phyloP scores from a whole-genome alignment of 2,329 filamentous ascomycete species.

The Pestalotiopsis sp. region DNA sequence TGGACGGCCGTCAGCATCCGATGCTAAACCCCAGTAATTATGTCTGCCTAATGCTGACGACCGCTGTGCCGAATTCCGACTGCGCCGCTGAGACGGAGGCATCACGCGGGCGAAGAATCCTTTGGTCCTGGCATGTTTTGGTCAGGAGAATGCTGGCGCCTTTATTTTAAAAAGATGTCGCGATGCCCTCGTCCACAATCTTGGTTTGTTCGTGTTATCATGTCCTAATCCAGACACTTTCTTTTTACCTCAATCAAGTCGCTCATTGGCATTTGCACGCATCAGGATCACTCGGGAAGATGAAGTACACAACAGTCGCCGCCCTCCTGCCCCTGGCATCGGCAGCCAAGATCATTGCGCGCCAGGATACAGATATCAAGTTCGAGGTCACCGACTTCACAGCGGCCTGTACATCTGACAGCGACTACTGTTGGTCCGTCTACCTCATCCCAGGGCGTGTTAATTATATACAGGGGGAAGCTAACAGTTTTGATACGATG shows the following conservation, averaged over 20 bases:
- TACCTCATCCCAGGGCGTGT: neutral
- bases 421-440: slow-evolving; percentile 3
- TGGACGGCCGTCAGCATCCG: neutral
- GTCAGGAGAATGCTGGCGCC: neutral
- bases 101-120: neutral
- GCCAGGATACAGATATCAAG: neutral
- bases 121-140: neutral
- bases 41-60: neutral
- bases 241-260: neutral
- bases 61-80: neutral
- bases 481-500: neutral
- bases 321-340: slow-evolving; percentile 12
- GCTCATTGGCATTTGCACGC: neutral
- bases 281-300: neutral
- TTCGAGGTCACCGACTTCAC: slow-evolving; percentile 6
- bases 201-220: neutral
- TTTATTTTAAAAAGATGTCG: neutral
- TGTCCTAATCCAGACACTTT: neutral
- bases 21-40: neutral
- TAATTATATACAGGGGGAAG: neutral
- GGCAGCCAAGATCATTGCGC: slow-evolving; percentile 1
- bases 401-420: neutral
- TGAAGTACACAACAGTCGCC: slow-evolving; percentile 10
- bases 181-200: neutral
- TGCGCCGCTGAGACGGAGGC: neutral